phyloP scores from a whole-genome alignment of 371 early-diverging fungal genomes.

The Mucor velutinosus region DNA sequence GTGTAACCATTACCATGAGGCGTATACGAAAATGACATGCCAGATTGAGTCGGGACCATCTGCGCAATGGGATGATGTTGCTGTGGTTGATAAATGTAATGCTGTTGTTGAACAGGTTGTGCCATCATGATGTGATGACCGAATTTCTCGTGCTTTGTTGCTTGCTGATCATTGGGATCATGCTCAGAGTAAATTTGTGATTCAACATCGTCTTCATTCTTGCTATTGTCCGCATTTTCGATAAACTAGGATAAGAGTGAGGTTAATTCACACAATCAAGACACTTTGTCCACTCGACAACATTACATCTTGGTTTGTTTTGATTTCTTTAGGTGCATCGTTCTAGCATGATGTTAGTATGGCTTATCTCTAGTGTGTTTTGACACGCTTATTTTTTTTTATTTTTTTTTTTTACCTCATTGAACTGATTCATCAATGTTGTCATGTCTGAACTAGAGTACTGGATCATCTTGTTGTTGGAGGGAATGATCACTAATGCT shows the following conservation, averaged over 20 bases:
- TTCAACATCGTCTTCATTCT: conserved; percentile 4
- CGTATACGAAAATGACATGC: conserved; percentile 21
- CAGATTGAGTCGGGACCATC: conserved; percentile 23
- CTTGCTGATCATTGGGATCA: neutral
- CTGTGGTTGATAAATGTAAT: neutral
- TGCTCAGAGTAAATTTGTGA: conserved; percentile 4
- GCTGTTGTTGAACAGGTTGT: neutral
- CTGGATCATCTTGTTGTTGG: conserved; percentile 90
- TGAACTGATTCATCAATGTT: conserved; percentile 5
- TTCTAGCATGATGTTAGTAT: neutral
- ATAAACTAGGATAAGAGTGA: conserved; percentile 4
- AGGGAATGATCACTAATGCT: conserved; percentile 85
- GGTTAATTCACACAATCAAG: neutral
- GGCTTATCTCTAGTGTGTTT: neutral
- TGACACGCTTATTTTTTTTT: neutral
- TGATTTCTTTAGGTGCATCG: conserved; percentile 21
- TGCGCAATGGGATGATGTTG: conserved; percentile 6
- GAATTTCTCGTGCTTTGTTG: neutral
- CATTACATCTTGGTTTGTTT: conserved; percentile 23
- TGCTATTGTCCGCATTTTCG: neutral
- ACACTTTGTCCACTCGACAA: neutral
- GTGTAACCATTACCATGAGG: conserved; percentile 20
- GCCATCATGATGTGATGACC: neutral
- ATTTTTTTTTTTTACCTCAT: conserved; percentile 6
- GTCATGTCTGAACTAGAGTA: conserved; percentile 87